These are phyloP conservation scores for Botryotinia calthae DNA, from an alignment of 2,329 filamentous ascomycete species.

Conservation along the genomic window DNA sequence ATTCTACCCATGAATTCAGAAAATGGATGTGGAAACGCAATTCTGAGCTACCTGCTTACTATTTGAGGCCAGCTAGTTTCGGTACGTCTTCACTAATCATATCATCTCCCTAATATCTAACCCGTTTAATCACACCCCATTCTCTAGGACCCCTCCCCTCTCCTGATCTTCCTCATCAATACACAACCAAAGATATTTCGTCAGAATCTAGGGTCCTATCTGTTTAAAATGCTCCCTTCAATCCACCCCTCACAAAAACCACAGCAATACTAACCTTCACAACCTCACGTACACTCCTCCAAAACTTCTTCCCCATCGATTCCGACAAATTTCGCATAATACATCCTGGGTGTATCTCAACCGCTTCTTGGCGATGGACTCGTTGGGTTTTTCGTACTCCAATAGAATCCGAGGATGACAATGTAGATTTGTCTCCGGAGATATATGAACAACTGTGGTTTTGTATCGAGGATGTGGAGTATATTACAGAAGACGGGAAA, in stretches of 20 bases:
- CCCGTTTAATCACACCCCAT: background rate
- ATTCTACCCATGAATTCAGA: conserved; percentile 46
- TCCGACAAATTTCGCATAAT: conserved; percentile 29
- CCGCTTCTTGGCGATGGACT: conserved; percentile 50
- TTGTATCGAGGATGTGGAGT: background rate
- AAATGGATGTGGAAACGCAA: conserved; percentile 45
- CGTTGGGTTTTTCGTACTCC: background rate
- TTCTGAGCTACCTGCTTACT: conserved; percentile 44
- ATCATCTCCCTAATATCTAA: conserved; percentile 31
- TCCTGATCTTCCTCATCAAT: background rate
- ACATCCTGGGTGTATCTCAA: conserved; percentile 60
- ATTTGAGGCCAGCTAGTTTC: conserved; percentile 40
- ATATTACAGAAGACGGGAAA: background rate
- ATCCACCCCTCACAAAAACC: conserved; percentile 38
- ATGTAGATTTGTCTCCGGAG: background rate
- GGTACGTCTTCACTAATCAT: background rate
- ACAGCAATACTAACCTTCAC: conserved; percentile 35
- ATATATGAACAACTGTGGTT: background rate
- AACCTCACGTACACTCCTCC: conserved; percentile 41
- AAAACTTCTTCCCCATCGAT: conserved; percentile 41
- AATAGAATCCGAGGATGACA: background rate
- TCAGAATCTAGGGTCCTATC: conserved; percentile 17
- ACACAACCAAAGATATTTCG: background rate
- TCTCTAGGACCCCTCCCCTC: too few relatives aligned
- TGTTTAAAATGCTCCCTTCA: conserved; percentile 29